Conservation (phyloP, 805 yeast genomes). For the Starmerella sp. region DNA sequence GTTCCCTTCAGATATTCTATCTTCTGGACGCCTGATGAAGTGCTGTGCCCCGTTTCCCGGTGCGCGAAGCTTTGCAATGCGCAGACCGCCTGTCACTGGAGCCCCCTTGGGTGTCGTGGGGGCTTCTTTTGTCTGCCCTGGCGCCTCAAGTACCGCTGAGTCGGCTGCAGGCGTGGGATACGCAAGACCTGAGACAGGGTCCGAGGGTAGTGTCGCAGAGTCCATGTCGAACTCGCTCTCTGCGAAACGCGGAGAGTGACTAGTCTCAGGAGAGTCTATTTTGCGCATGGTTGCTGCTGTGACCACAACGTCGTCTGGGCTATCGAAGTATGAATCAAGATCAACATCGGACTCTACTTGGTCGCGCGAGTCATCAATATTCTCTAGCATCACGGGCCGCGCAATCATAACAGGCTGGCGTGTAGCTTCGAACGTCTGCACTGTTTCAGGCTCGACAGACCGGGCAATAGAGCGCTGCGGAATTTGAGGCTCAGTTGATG, state of each 20-base stretch:
- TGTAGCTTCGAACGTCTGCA: slow-evolving; percentile 17
- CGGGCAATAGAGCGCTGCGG: slow-evolving; percentile 18
- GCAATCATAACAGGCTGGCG: slow-evolving; percentile 14
- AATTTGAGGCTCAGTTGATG: slow-evolving; percentile 6
- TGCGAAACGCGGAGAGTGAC: not conserved
- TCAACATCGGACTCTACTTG: not conserved
- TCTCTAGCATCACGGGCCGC: slow-evolving; percentile 13
- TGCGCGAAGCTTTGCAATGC: not conserved
- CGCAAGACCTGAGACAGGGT: not conserved
- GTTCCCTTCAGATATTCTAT: not conserved
- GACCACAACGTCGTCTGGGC: slow-evolving; percentile 8
- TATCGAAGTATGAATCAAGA: slow-evolving; percentile 6
- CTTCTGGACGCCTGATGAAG: not conserved
- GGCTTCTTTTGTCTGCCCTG: not conserved
- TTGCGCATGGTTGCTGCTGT: not conserved
- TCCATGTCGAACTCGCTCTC: not conserved
- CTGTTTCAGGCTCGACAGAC: slow-evolving; percentile 14
- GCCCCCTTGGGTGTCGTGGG: not conserved
- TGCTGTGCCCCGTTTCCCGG: not conserved
- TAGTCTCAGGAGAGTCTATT: not conserved
- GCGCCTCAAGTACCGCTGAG: not conserved
- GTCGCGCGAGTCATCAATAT: not conserved
- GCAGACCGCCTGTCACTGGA: not conserved
- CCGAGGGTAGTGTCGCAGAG: not conserved
- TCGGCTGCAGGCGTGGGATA: not conserved